Conservation (phyloP, 1,284 basidiomycete genomes). For the Cutaneotrichosporon sp. region DNA sequence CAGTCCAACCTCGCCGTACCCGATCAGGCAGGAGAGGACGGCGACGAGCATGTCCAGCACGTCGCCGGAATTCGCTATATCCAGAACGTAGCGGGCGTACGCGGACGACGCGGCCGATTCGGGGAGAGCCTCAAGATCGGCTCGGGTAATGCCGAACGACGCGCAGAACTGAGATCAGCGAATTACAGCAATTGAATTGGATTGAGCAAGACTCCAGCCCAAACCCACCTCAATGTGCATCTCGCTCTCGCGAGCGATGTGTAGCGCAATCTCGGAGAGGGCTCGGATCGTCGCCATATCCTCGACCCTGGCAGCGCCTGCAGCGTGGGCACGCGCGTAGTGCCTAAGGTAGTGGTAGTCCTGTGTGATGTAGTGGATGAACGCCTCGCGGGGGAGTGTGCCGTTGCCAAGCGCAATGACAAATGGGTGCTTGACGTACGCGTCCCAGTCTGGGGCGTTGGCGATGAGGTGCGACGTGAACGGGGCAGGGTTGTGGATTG, state of each 20-base stretch:
- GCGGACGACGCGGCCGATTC: conserved; percentile 73
- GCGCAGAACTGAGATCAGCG: conserved; percentile 60
- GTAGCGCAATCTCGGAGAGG: conserved; percentile 66
- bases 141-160: conserved; percentile 64
- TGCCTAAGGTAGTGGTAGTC: conserved; percentile 58
- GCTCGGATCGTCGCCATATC: conserved; percentile 65
- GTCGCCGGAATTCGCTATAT: conserved; percentile 72
- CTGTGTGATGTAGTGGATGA: conserved; percentile 78
- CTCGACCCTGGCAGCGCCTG: conserved; percentile 74
- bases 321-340: conserved; percentile 56
- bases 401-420: conserved; percentile 72
- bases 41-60: conserved; percentile 72
- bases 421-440: conserved; percentile 68
- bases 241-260: conserved; percentile 67
- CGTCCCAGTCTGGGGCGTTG: conserved; percentile 60
- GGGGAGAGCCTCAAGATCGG: conserved; percentile 62
- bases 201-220: too few species aligned
- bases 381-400: conserved; percentile 64
- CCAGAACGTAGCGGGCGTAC: conserved; percentile 81
- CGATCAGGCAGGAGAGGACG: conserved; percentile 79
- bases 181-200: too few species aligned
- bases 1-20: conserved; percentile 91
- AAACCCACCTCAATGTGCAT: conserved; percentile 62
- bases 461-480: conserved; percentile 68
- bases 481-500: conserved; percentile 64